These are phyloP conservation scores for Cucurbita moschata DNA, from an alignment of 306 rosid genomes.

Conservation along the genomic window DNA sequence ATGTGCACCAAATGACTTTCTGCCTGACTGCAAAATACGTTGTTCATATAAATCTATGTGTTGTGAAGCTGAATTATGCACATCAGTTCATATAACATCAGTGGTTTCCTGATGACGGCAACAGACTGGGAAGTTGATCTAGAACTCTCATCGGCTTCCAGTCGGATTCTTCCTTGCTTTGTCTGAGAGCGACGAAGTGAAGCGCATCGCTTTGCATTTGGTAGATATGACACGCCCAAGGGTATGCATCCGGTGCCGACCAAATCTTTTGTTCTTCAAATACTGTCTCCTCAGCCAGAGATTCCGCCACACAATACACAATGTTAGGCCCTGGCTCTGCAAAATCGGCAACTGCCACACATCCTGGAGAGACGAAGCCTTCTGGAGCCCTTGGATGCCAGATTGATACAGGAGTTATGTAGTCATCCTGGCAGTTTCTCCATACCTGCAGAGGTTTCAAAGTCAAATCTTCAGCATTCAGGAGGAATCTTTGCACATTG, in stretches of 20 bases:
- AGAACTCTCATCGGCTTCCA: slow-evolving; percentile 65
- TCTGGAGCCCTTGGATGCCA: slow-evolving; percentile 96
- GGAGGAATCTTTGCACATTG: background rate
- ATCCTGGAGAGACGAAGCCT: slow-evolving; percentile 78
- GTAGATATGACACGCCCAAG: slow-evolving; percentile 85
- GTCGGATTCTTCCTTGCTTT: slow-evolving; percentile 53
- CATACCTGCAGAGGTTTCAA: slow-evolving; percentile 45
- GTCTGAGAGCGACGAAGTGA: slow-evolving; percentile 73
- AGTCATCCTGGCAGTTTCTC: slow-evolving; percentile 86
- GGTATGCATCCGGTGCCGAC: slow-evolving; percentile 78
- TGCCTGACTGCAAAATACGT: background rate
- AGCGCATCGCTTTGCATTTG: slow-evolving; percentile 81
- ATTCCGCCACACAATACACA: slow-evolving; percentile 54
- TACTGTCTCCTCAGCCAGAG: slow-evolving; percentile 62
- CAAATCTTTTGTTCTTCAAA: slow-evolving; percentile 79
- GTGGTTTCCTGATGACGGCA: slow-evolving; percentile 19
- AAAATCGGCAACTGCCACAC: slow-evolving; percentile 51
- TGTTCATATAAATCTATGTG: background rate
- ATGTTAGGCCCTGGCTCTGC: slow-evolving; percentile 61
- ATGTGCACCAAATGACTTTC: background rate
- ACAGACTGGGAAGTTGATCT: slow-evolving; percentile 33
- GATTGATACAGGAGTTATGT: slow-evolving; percentile 45
- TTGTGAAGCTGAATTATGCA: background rate
- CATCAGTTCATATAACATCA: background rate
- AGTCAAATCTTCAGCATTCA: background rate